phyloP scores from a whole-genome alignment of 805 yeast genomes.

The Grigorovia jiainica region DNA sequence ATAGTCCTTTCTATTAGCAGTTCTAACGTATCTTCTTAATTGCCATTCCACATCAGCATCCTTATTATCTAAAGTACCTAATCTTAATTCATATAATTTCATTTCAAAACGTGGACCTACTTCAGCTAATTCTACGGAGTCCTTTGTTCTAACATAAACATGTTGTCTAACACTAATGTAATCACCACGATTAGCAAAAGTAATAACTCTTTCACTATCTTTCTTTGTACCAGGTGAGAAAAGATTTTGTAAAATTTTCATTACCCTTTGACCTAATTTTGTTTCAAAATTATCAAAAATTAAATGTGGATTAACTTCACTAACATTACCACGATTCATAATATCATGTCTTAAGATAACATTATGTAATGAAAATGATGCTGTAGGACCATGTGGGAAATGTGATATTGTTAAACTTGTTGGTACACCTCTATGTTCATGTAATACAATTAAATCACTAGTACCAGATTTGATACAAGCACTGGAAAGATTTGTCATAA shows the following conservation, averaged over 20 bases:
- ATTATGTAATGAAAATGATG: slow-evolving; percentile 86
- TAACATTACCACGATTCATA: slow-evolving; percentile 71
- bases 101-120: slow-evolving; percentile 98
- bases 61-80: slow-evolving; percentile 89
- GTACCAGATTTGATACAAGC: slow-evolving; percentile 76
- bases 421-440: slow-evolving; percentile 98
- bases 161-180: slow-evolving; percentile 93
- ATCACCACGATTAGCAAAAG: slow-evolving; percentile 85
- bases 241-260: slow-evolving; percentile 68
- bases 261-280: slow-evolving; percentile 74
- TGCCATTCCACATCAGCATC: slow-evolving; percentile 99
- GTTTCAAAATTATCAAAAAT: slow-evolving; percentile 85
- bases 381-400: slow-evolving; percentile 97
- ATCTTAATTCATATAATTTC: slow-evolving; percentile 77
- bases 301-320: slow-evolving; percentile 89
- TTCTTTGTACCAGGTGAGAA: slow-evolving; percentile 96
- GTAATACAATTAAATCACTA: slow-evolving; percentile 76
- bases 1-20: slow-evolving; percentile 92
- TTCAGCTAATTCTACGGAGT: slow-evolving; percentile 85
- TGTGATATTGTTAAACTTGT: slow-evolving; percentile 87
- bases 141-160: slow-evolving; percentile 81
- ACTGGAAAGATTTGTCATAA: slow-evolving; percentile 73
- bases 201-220: slow-evolving; percentile 83
- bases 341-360: slow-evolving; percentile 92
- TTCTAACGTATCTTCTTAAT: slow-evolving; percentile 82